phyloP scores from a whole-genome alignment of 2,329 filamentous ascomycete genomes.

The Didymella lethalis region DNA sequence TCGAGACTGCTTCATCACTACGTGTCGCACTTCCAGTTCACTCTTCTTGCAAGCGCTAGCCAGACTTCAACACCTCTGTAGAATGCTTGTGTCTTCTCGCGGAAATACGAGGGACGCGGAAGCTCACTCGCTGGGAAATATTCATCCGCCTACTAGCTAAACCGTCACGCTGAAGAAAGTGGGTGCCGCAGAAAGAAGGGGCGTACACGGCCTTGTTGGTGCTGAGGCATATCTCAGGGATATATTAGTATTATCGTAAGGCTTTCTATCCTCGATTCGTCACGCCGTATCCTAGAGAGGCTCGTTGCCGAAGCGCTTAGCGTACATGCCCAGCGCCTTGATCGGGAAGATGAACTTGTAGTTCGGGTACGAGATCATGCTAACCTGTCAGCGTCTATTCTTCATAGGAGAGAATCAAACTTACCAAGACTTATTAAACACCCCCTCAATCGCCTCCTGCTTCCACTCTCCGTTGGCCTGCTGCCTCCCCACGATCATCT shows the following conservation, averaged over 20 bases:
- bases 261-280: not conserved
- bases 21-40: too few species aligned
- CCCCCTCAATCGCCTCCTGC: constrained; percentile 94
- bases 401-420: constrained; percentile 41
- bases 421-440: constrained; percentile 96
- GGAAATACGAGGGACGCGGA: too few species aligned
- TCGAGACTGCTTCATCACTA: not conserved
- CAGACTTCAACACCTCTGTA: too few species aligned
- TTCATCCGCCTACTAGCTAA: too few species aligned
- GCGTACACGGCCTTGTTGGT: too few species aligned
- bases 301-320: constrained; percentile 51
- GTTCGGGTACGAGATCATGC: constrained; percentile 98
- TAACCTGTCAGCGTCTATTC: constrained; percentile 41
- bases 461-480: constrained; percentile 90
- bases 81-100: too few species aligned
- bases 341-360: constrained; percentile 98
- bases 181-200: too few species aligned
- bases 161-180: too few species aligned
- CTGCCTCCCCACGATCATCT: constrained; percentile 84
- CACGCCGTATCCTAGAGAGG: not conserved
- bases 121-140: too few species aligned
- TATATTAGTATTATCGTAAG: not conserved
- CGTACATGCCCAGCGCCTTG: constrained; percentile 92
- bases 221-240: too few species aligned
- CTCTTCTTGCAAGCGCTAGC: too few species aligned